phyloP scores from a whole-genome alignment of 1,284 basidiomycete genomes.

The Trichosporon coremiiforme region DNA sequence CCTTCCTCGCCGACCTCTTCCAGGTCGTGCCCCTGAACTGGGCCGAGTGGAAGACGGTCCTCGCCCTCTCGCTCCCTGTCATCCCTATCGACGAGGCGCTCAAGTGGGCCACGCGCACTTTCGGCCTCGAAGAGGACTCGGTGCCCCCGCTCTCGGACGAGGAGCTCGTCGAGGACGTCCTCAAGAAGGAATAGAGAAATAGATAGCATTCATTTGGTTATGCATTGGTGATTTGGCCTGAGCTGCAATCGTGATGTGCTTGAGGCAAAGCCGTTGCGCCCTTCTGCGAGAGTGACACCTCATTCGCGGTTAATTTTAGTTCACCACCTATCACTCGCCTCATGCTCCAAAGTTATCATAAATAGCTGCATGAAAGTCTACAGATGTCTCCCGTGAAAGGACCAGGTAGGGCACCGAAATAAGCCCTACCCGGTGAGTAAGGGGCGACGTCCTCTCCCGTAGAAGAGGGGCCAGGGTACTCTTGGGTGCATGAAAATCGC shows the following conservation, averaged over 20 bases:
- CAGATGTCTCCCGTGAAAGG: slow-evolving; percentile 25
- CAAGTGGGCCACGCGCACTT: slow-evolving; percentile 62
- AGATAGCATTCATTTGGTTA: slow-evolving; percentile 1
- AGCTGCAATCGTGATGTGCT: too few relatives aligned
- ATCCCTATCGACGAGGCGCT: slow-evolving; percentile 86
- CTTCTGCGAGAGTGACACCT: too few relatives aligned
- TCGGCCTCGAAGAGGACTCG: slow-evolving; percentile 7
- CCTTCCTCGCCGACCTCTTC: slow-evolving; percentile 89
- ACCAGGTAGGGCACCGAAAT: slow-evolving; percentile 23
- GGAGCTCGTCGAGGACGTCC: slow-evolving; percentile 12
- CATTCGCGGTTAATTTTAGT: too few relatives aligned
- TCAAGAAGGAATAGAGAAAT: background rate
- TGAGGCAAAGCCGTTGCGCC: too few relatives aligned
- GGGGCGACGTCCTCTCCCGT: slow-evolving; percentile 26
- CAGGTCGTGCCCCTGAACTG: slow-evolving; percentile 88
- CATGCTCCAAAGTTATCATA: background rate
- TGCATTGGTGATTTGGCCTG: background rate
- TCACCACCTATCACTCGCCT: too few relatives aligned
- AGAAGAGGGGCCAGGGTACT: slow-evolving; percentile 29
- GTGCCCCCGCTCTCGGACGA: slow-evolving; percentile 15
- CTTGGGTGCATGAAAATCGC: slow-evolving; percentile 36
- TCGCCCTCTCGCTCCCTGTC: slow-evolving; percentile 85
- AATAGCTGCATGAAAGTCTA: background rate
- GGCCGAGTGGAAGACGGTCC: slow-evolving; percentile 92
- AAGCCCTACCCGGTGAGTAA: slow-evolving; percentile 34